Evolutionary conservation across 768 basidiomycete species (phyloP), one percentile per base, ranked within the genome.

Genomic region (Mycena capillaripes): DNA sequence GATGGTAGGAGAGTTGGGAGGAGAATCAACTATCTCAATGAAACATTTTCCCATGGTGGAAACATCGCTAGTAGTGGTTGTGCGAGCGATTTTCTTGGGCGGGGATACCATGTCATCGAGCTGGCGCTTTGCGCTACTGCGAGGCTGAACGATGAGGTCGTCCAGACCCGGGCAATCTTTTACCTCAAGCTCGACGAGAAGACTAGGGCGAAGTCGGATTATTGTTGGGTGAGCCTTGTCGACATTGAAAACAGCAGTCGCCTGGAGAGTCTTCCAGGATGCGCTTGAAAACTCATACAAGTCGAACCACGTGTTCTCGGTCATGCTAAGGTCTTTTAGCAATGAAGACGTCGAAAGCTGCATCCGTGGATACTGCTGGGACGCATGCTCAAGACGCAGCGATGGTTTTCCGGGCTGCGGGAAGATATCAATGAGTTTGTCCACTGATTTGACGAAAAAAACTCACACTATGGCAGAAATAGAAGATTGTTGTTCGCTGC

Each of bases 181-280:
- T 3, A 64, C 1, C 14, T 27, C 16, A 29, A 64, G 10, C 19
- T 64, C 62, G 2, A 19, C 34, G 21, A 53, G 46, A 19, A 64
- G 62, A 11, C n/a, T 64, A 9, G 66, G 56, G 10, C 66, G 44
- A 23, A 67, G 2, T 14, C 66, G 56, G 27, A 67, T 67, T 30
- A 67, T 36, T 1, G 34, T 48, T 9, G 66, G 56, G 12, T 6
- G 32, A 8, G 27, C 0, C 50, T 67, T 67, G 29, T 44, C 46
- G 17, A 67, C 56, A 2, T 21, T 3, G 36, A 67, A 46, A 29
- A 48, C 56, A 4, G 66, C 34, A 3, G 56, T 34, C 4, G 44
- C 32, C 42, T 67, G 66, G 8, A 67, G 16, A 14, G 66, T 67
- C 21, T 58, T 67, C 66, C 66, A 67, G 14, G n/a, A 9, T 11